Percentiles rank a stretch among this genome's conserved stretches.
Conservation (phyloP, 1,284 basidiomycete genomes). For the Porodaedalea pini region DNA sequence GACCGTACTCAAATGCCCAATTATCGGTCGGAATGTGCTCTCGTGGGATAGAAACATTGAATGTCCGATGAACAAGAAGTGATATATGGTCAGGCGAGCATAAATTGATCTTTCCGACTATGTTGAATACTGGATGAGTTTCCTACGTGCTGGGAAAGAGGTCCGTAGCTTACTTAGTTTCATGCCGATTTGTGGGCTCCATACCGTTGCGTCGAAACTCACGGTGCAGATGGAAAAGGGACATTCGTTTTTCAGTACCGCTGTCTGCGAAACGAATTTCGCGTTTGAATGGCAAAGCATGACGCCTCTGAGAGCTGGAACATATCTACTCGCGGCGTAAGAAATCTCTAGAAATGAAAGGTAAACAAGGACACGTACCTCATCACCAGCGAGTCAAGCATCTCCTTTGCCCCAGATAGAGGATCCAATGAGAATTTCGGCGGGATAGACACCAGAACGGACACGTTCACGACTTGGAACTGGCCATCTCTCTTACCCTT, state of each 20-base stretch:
- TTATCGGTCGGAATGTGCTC: conserved; percentile 81
- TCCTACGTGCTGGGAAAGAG: not conserved
- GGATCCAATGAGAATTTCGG: conserved; percentile 77
- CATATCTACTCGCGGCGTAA: conserved; percentile 59
- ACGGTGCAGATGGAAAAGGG: conserved; percentile 81
- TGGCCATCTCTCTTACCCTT: conserved; percentile 45
- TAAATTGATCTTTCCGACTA: conserved; percentile 84
- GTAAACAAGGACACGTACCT: conserved; percentile 50
- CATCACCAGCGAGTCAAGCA: conserved; percentile 92
- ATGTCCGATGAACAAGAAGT: conserved; percentile 88
- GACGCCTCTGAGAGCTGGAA: conserved; percentile 84
- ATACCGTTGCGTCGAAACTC: conserved; percentile 81
- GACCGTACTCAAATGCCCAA: conserved; percentile 86
- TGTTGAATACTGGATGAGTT: not conserved
- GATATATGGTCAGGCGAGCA: conserved; percentile 95
- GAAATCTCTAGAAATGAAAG: not conserved
- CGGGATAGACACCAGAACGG: conserved; percentile 74
- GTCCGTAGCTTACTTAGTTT: conserved; percentile 61
- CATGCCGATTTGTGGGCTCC: conserved; percentile 87
- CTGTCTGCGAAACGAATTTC: conserved; percentile 64
- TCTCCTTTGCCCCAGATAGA: conserved; percentile 74
- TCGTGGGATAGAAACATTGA: conserved; percentile 95
- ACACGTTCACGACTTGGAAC: conserved; percentile 66
- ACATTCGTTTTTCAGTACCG: conserved; percentile 78
- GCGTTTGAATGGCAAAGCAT: conserved; percentile 84